Evolutionary conservation across 306 rosid species (phyloP).

Genomic region (Vicia faba): DNA sequence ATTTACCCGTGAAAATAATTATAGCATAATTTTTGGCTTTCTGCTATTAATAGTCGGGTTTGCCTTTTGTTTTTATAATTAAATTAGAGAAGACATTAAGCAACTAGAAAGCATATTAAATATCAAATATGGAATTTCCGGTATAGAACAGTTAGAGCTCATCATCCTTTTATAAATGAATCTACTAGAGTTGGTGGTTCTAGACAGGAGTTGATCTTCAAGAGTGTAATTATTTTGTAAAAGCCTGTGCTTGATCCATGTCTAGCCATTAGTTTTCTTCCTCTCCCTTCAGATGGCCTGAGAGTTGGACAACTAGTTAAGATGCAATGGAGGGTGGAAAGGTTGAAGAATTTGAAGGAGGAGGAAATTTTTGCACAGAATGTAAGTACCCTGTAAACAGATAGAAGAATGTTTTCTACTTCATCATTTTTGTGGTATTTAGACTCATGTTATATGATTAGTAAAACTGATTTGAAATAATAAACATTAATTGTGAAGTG

Average conservation of each 20-base stretch:
- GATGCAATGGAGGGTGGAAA: constrained; percentile 97
- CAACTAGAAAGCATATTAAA: constrained; percentile 75
- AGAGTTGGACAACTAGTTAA: constrained; percentile 88
- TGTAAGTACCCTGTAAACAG: constrained; percentile 55
- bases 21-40: constrained; percentile 27
- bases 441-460: too few relatives aligned
- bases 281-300: constrained; percentile 84
- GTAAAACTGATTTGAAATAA: too few relatives aligned
- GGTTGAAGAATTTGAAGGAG: constrained; percentile 70
- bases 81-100: constrained; percentile 52
- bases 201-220: constrained; percentile 74
- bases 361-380: constrained; percentile 49
- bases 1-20: constrained; percentile 28
- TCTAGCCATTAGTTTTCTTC: constrained; percentile 94
- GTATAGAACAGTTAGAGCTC: constrained; percentile 85
- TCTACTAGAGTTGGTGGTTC: constrained; percentile 49
- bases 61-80: not conserved
- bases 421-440: constrained; percentile 15
- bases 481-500: too few relatives aligned
- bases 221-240: constrained; percentile 77
- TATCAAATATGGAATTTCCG: constrained; percentile 82
- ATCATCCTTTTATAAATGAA: constrained; percentile 62
- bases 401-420: constrained; percentile 3
- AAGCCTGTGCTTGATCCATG: constrained; percentile 97
- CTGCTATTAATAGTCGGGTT: constrained; percentile 24